Evolutionary conservation across 768 basidiomycete species (phyloP), one percentile per base, ranked within the genome.

Genomic region (Tulasnella sp.): DNA sequence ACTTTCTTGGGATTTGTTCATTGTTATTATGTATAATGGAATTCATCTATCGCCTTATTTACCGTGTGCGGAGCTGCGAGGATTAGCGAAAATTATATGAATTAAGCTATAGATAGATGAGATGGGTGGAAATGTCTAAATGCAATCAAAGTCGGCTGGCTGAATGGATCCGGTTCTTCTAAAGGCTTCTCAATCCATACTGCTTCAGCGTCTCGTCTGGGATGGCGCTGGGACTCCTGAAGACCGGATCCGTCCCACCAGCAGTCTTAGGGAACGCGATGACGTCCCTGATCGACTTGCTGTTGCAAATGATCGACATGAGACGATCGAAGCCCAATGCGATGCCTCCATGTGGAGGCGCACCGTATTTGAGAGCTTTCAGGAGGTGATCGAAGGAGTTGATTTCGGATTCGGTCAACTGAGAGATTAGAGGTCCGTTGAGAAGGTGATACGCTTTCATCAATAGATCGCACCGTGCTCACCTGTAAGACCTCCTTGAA

Each of bases 191-290:
- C 29, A 77, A 65, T 9, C 76, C 75, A 72, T 78, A 78, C 41
- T 37, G 34, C 41, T 40, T 62, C 69, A 94, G 80, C 39, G 86
- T 81, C 39, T 85, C 83, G 29, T 81, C 78, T 71, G 78, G 77
- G 71, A 88, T 83, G 19, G 85, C 76, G 14, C 91, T 88, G 44
- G 95, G 95, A 80, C 93, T 94, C 80, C 88, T 90, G 84, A 97
- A 95, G 42, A 96, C 86, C 52, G 89, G 86, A 81, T 98, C 95
- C 29, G 88, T 85, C 5, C 95, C 95, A 73, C 82, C 86, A 44
- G 88, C 86, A 8, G 91, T 90, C 83, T 98, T 98, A 9, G 95
- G 95, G 83, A 98, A 98, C 22, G 95, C 95, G 75, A 98, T 96
- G 75, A 98, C 95, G 77, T 97, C 94, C 74, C 94, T 86, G 76